Base-by-base conservation (phyloP, 1,284 basidiomycete genomes). In the Moesziomyces parantarcticus region DNA sequence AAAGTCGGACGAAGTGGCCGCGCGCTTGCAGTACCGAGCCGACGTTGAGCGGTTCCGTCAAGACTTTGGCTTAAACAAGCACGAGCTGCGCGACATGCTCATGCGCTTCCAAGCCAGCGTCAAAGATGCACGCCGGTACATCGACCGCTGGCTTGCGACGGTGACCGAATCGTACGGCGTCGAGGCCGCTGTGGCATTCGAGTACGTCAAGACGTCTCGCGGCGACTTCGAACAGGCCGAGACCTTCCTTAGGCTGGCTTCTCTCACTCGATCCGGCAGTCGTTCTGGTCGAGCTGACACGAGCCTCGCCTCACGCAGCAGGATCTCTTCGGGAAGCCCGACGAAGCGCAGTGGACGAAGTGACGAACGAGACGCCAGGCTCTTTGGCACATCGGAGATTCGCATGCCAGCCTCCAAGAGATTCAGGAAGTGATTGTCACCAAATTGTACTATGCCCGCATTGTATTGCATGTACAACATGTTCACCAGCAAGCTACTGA, bases 121-220 rank as follows among this genome's bases (percentile, higher is more conserved):
- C 52, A 55, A 43, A 16, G 50, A 63, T 10, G 59, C 69, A 9
- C 58, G 59, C 32, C 34, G 43, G 11, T 46, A 42, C 45, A 51
- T 64, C 18, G 41, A 21, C n/a, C 16, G 13, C n/a, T 72, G 69
- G 69, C 58, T 66, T 1, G 25, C 20, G 1, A 42, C 49, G 14
- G 56, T 66, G 52, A 26, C 49, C 5, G 45, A 59, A 13, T 29
- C 29, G 2, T 72, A 56, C 39, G 63, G 46, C 21, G 59, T 63
- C n/a, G 56, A 63, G 18, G 52, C 49, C 11, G 41, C 44, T 0
- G 55, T 72, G 9, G 69, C 63, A 2, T 61, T 60, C 45, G 63
- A 72, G 18, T 72, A 66, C 47, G 40, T 72, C 63, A 72, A 66
- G 48, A 67, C 63, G 4, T 58, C 69, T 9, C 43, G 50, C 20